These are phyloP conservation scores for Vigna unguiculata DNA, from an alignment of 306 rosid species.

Conservation along the genomic window DNA sequence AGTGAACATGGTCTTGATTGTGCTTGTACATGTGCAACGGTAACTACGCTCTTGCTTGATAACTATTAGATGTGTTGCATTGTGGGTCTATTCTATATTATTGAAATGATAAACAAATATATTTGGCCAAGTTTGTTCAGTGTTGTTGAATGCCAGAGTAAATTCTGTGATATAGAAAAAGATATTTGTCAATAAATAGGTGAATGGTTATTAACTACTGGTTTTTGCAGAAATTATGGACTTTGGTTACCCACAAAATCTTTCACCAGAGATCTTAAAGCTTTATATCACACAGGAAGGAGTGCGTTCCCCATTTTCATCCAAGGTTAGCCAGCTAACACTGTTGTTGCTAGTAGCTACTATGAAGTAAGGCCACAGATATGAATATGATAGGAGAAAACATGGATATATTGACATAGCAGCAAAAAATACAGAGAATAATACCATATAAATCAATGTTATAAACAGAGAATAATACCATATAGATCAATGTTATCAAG, in stretches of 20 bases:
- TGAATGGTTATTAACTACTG: not conserved
- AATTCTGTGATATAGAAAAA: slow-evolving; percentile 12
- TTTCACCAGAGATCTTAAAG: slow-evolving; percentile 91
- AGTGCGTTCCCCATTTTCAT: slow-evolving; percentile 91
- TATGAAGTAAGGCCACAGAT: slow-evolving; percentile 4
- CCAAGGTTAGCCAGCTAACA: slow-evolving; percentile 66
- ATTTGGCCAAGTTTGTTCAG: slow-evolving; percentile 23
- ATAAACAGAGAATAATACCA: too few species aligned
- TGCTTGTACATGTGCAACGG: slow-evolving; percentile 1
- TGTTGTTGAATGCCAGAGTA: not conserved
- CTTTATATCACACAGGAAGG: slow-evolving; percentile 96
- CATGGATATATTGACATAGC: slow-evolving; percentile 14
- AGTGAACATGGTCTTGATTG: slow-evolving; percentile 5
- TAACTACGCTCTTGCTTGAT: slow-evolving; percentile 5
- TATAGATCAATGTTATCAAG: too few species aligned
- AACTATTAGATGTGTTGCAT: not conserved
- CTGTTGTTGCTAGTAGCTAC: slow-evolving; percentile 31
- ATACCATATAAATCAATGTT: too few species aligned
- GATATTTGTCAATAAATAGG: slow-evolving; percentile 24
- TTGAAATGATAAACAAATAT: not conserved
- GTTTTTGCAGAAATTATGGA: slow-evolving; percentile 87
- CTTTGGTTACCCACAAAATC: slow-evolving; percentile 96
- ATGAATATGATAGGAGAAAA: slow-evolving; percentile 12
- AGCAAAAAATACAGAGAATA: not conserved
- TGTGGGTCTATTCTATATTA: slow-evolving; percentile 1